phyloP scores from a whole-genome alignment of 2,329 filamentous ascomycete genomes.

The Akanthomyces uredinophilus region DNA sequence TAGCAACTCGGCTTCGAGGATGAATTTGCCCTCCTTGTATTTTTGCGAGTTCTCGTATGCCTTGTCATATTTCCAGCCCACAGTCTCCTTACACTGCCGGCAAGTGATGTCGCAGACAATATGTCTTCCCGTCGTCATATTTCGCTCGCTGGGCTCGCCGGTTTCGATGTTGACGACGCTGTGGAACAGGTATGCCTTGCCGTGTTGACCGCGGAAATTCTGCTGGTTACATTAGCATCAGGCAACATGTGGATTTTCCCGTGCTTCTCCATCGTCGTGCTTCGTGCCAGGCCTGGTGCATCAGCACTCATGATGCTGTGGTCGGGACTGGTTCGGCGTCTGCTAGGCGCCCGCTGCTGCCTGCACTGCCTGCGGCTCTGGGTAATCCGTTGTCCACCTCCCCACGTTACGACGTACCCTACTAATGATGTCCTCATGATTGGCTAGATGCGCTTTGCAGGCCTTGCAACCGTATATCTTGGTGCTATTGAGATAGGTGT shows the following conservation, averaged over 20 bases:
- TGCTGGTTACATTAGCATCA: constrained; percentile 33
- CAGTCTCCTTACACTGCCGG: constrained; percentile 83
- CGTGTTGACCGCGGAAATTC: constrained; percentile 98
- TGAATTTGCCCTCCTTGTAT: constrained; percentile 99
- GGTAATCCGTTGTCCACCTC: background rate
- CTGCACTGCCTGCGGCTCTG: background rate
- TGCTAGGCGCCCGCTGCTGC: background rate
- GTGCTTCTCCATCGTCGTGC: background rate
- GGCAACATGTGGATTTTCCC: background rate
- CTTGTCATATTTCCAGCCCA: constrained; percentile 99
- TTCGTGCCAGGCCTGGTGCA: background rate
- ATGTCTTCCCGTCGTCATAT: constrained; percentile 96
- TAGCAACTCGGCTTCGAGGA: constrained; percentile 85
- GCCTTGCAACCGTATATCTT: constrained; percentile 90
- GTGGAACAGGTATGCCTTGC: constrained; percentile 96
- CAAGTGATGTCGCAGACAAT: constrained; percentile 91
- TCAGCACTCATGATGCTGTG: too few relatives aligned
- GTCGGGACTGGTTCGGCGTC: background rate
- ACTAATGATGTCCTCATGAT: constrained; percentile 94
- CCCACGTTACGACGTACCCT: constrained; percentile 54
- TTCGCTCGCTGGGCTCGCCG: constrained; percentile 83
- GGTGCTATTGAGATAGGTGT: constrained; percentile 79
- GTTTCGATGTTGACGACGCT: constrained; percentile 84
- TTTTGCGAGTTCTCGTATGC: constrained; percentile 89
- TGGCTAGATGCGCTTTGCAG: constrained; percentile 93